These are phyloP conservation scores for Phytophthora kernoviae DNA, from an alignment of 352 stramenopile species.

Conservation along the genomic window DNA sequence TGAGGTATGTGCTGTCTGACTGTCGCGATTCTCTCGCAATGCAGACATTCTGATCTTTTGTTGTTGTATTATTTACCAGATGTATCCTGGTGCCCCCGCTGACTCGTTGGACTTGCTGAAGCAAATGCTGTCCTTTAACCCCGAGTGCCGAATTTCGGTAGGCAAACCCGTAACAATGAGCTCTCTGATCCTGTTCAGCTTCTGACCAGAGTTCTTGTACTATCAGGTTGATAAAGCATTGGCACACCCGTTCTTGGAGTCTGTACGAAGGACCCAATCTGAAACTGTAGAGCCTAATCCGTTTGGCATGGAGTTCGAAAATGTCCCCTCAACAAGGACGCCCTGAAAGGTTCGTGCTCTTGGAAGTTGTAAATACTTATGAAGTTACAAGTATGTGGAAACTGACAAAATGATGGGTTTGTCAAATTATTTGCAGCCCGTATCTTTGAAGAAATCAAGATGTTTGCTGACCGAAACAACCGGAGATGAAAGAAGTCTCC, in stretches of 20 bases:
- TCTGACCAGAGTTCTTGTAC: constrained; percentile 5
- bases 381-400: not conserved
- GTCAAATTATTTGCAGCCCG: constrained; percentile 42
- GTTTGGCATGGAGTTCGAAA: constrained; percentile 91
- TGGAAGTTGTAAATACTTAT: no score
- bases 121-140: constrained; percentile 85
- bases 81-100: constrained; percentile 81
- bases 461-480: constrained; percentile 78
- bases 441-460: constrained; percentile 90
- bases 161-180: constrained; percentile 6
- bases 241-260: constrained; percentile 82
- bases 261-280: constrained; percentile 73
- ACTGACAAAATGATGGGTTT: constrained; percentile 8
- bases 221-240: constrained; percentile 82
- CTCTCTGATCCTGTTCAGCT: not conserved
- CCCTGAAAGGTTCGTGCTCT: constrained; percentile 72
- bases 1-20: constrained; percentile 46
- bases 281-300: constrained; percentile 76
- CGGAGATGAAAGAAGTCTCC: constrained; percentile 60
- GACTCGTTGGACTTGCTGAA: constrained; percentile 88
- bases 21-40: no score
- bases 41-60: not conserved
- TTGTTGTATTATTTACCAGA: constrained; percentile 34
- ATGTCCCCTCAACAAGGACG: constrained; percentile 84
- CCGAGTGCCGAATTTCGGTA: constrained; percentile 83